Percentiles rank a stretch among this genome's conserved stretches.
Conservation (phyloP, 2,329 filamentous ascomycete species). For the Grosmannia huntii region DNA sequence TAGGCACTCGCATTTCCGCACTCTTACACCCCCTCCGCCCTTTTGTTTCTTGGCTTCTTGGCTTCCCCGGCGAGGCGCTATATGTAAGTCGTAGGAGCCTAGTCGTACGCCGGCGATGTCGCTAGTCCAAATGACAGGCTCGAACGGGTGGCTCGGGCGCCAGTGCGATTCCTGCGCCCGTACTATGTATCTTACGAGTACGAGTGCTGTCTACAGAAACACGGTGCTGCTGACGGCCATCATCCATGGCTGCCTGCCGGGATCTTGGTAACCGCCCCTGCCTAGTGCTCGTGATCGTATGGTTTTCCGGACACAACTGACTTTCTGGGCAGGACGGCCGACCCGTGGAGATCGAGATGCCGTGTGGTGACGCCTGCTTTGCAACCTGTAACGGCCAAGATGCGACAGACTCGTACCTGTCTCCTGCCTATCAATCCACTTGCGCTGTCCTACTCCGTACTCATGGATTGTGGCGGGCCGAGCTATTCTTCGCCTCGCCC, state of each 20-base stretch:
- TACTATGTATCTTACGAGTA: too few species aligned
- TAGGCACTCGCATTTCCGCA: neutral
- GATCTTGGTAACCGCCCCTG: neutral
- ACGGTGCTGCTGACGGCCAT: neutral
- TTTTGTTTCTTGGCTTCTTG: too few species aligned
- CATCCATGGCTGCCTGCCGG: neutral
- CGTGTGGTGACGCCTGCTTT: too few species aligned
- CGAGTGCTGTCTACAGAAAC: neutral
- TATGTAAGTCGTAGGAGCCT: too few species aligned
- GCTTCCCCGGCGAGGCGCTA: neutral
- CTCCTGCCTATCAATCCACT: neutral
- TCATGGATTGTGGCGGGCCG: neutral
- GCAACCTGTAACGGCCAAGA: too few species aligned
- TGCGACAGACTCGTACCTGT: neutral
- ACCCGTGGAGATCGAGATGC: too few species aligned
- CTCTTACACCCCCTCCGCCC: too few species aligned
- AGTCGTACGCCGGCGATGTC: neutral
- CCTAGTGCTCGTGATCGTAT: neutral
- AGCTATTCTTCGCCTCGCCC: neutral
- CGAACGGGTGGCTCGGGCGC: neutral
- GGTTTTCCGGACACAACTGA: too few species aligned
- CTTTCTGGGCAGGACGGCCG: too few species aligned
- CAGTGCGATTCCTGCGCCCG: neutral
- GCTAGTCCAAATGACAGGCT: neutral
- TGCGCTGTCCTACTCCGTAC: neutral